Evolutionary conservation across 106 monocot genomes (phyloP).

Genomic region (Gastrodia elata): DNA sequence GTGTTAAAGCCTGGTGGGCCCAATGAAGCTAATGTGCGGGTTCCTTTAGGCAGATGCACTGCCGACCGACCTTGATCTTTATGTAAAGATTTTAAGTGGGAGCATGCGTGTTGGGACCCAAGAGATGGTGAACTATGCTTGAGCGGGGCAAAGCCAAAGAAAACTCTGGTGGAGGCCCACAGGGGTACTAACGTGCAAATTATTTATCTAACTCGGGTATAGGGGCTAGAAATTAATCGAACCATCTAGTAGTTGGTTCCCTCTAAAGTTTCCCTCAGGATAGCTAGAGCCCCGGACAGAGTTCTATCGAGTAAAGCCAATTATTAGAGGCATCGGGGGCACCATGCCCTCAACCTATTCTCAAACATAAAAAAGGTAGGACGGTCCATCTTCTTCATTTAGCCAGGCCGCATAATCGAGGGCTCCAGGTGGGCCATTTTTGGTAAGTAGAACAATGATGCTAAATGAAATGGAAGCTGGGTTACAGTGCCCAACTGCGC

Average conservation of each 20-base stretch:
- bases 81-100: constrained; percentile 17
- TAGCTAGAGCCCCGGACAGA: constrained; percentile 7
- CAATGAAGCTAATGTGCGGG: too few relatives aligned
- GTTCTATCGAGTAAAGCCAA: constrained; percentile 20
- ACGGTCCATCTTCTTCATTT: constrained; percentile 4
- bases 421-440: constrained; percentile 22
- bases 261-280: constrained; percentile 20
- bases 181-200: constrained; percentile 9
- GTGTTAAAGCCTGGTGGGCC: too few relatives aligned
- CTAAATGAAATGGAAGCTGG: constrained; percentile 12
- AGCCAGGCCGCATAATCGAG: constrained; percentile 11
- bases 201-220: constrained; percentile 13
- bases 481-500: constrained; percentile 12
- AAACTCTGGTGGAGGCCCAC: constrained; percentile 15
- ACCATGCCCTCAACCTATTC: not conserved
- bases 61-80: too few relatives aligned
- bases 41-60: too few relatives aligned
- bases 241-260: constrained; percentile 13
- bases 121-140: constrained; percentile 17
- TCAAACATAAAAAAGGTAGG: not conserved
- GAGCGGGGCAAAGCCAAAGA: constrained; percentile 10
- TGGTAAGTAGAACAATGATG: constrained; percentile 16
- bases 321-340: constrained; percentile 9
- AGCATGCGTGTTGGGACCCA: constrained; percentile 10
- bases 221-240: constrained; percentile 11